Evolutionary conservation across 2,329 filamentous ascomycete species (phyloP), one percentile per base, ranked within the genome.

Genomic region (Colletotrichum musae): DNA sequence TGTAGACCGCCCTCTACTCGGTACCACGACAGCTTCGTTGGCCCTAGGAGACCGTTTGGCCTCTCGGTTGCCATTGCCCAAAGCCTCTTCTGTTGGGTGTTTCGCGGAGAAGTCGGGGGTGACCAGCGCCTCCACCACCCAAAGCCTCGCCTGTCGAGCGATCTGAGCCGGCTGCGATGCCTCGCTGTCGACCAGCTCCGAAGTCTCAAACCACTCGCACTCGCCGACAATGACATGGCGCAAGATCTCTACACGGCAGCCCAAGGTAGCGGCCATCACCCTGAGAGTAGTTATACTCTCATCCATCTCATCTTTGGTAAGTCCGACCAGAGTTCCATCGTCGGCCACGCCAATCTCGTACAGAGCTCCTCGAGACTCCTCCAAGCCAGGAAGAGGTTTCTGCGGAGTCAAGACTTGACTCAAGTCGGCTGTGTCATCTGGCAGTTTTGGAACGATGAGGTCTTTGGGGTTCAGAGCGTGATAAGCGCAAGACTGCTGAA

Each of bases 281-380:
- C 91, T 89, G 45, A 99, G 82, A 66, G 95, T 98, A 50, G 88
- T 88, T 70, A 98, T 85, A 77, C 94, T 98, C 80, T 98, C 95
- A 70, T 95, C 89, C 86, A 99, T 89, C 80, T 99, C 96, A 77
- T 98, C 94, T 72, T 93, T 90, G 2, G 94, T 93, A 54, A 99
- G 84, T 0, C 96, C 96, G 50, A 97, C 89, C 67, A 99, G 90
- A 0, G 92, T 94, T 7, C 96, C 96, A 81, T 98, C 94, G 78
- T 99, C 96, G 32, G 95, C 93, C 10, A 99, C 94, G 0, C 96
- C 96, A 78, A 99, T 97, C 79, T 99, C 95, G 75, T 99, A 99
- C 58, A 98, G 81, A 1, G 96, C 96, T 5, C 96, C 96, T 73
- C 94, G 92, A 16, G 94, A 98, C 78, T 97, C 95, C 77, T 98